Evolutionary conservation across 768 basidiomycete genomes (phyloP).

Genomic region (Auriscalpium vulgare): DNA sequence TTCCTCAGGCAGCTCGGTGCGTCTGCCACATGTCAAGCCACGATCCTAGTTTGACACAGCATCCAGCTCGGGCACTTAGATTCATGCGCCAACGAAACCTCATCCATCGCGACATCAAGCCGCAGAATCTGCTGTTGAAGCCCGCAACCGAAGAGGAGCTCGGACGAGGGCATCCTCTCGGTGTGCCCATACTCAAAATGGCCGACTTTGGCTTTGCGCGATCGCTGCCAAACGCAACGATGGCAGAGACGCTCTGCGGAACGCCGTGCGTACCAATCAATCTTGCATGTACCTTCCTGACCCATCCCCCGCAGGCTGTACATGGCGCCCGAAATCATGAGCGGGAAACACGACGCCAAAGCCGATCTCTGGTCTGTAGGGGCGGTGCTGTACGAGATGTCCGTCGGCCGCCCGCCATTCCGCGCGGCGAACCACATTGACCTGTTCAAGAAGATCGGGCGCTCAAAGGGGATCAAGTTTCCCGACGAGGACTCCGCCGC

Average conservation of each 20-base stretch:
- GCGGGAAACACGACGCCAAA: constrained; percentile 95
- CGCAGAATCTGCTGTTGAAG: constrained; percentile 90
- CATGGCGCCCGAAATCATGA: constrained; percentile 98
- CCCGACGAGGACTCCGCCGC: constrained; percentile 77
- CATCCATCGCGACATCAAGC: constrained; percentile 97
- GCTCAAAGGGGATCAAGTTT: constrained; percentile 86
- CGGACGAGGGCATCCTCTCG: constrained; percentile 80
- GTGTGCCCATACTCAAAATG: constrained; percentile 91
- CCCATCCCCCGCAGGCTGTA: constrained; percentile 53
- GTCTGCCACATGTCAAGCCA: constrained; percentile 17
- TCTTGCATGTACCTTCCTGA: no score
- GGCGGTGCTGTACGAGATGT: constrained; percentile 93
- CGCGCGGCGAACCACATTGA: constrained; percentile 96
- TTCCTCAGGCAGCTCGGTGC: constrained; percentile 86
- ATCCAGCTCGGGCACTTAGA: constrained; percentile 83
- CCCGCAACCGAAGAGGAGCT: constrained; percentile 75
- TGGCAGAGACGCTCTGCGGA: constrained; percentile 97
- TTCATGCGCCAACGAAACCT: constrained; percentile 84
- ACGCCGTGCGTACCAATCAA: constrained; percentile 63
- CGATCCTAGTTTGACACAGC: not conserved
- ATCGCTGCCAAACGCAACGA: constrained; percentile 81
- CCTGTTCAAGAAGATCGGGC: constrained; percentile 86
- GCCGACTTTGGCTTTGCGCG: constrained; percentile 99
- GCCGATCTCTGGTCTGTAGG: constrained; percentile 99
- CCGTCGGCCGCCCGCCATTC: constrained; percentile 88